Evolutionary conservation across 305 asterid genomes (phyloP), one percentile per base, ranked within the genome.

Genomic region (Fraxinus nigra): DNA sequence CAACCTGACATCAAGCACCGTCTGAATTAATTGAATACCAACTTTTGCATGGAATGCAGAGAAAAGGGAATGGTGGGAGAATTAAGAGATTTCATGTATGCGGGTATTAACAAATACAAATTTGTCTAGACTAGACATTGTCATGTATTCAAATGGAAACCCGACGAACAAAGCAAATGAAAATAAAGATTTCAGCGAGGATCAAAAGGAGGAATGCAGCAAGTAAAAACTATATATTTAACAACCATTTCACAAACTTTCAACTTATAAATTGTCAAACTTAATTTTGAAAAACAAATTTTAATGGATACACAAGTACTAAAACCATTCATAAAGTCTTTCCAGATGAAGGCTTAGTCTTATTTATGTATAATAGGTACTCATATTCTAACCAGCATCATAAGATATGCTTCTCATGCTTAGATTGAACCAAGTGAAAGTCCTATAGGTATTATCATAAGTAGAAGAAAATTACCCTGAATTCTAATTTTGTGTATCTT

Each of bases 401-500:
- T 18, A 82, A 46, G 70, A 14, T 33, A 80, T 37, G 70, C 51
- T 26, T 73, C 54, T 28, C 38, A 28, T 33, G 33, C 78, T 75
- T 11, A 24, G 59, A 51, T 56, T 30, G 4, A 79, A 63, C 4
- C 32, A 69, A 75, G 75, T 26, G 51, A 56, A 37, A 80, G 37
- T 43, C 33, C 28, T 70, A 18, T 13, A 24, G 78, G 51, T 40
- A 75, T n/a, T 63, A 20, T 20, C 33, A 61, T 8, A 75, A 77
- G 54, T 11, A 14, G 76, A 76, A 80, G 74, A 81, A 84, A 72
- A 83, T 82, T 87, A 94, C 99, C 94, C 94, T 87, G 87, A 96
- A 96, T 84, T 86, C 91, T 88, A 96, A 85, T 86, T 93, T 94
- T 37, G 98, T 93, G 87, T 94, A 94, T 85, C 92, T 92, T 81